Evolutionary conservation across 2,329 filamentous ascomycete species (phyloP).

Genomic region (Xylaria sp.): DNA sequence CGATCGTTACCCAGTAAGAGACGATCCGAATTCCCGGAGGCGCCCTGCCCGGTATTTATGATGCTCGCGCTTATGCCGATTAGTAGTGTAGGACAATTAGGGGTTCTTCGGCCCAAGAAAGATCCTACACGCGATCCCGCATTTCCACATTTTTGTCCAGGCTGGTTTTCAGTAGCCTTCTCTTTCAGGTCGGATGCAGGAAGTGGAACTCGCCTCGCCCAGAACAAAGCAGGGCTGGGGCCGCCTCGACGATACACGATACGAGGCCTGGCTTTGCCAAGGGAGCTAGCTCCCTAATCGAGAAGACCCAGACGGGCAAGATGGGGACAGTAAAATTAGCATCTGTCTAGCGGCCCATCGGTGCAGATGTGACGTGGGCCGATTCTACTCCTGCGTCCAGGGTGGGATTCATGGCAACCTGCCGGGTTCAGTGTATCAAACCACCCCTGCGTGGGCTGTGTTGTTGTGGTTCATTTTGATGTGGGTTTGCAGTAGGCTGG

Average conservation of each 20-base stretch:
- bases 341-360: constrained; percentile 11
- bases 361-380: constrained; percentile 8
- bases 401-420: constrained; percentile 8
- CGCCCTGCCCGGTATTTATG: constrained; percentile 21
- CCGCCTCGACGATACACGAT: constrained; percentile 13
- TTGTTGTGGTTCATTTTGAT: constrained; percentile 22
- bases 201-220: constrained; percentile 23
- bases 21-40: constrained; percentile 24
- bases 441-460: constrained; percentile 24
- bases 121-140: constrained; percentile 19
- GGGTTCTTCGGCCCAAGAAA: constrained; percentile 16
- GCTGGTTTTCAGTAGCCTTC: constrained; percentile 12
- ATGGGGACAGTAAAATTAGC: constrained; percentile 23
- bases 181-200: constrained; percentile 17
- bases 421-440: constrained; percentile 10
- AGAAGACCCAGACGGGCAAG: constrained; percentile 10
- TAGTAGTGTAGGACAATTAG: constrained; percentile 13
- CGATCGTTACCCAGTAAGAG: constrained; percentile 19
- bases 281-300: constrained; percentile 8
- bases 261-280: constrained; percentile 22
- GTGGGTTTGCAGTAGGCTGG: not conserved
- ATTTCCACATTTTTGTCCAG: constrained; percentile 24
- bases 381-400: constrained; percentile 12
- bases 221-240: constrained; percentile 7
- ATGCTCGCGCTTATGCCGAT: constrained; percentile 17